Conservation (phyloP, 805 yeast genomes). For the Yueomyces sp. region DNA sequence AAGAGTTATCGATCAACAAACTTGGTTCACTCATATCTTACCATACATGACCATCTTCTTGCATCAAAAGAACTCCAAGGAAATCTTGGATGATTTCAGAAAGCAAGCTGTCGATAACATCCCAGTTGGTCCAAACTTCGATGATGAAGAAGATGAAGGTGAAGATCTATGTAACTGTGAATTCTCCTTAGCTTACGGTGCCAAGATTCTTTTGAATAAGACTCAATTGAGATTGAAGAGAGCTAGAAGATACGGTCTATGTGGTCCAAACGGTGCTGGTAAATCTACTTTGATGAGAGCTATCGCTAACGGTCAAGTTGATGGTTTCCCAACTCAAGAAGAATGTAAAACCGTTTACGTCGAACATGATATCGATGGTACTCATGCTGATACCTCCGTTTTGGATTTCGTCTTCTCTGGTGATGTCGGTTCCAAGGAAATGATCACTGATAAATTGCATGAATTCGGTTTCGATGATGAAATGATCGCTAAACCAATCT, state of each 20-base stretch:
- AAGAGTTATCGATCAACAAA: conserved; percentile 82
- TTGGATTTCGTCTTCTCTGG: conserved; percentile 73
- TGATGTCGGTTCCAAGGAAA: conserved; percentile 65
- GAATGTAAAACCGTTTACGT: conserved; percentile 99
- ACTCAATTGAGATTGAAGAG: conserved; percentile 98
- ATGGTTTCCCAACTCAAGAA: conserved; percentile 99
- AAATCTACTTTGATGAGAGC: conserved; percentile 98
- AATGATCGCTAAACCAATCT: conserved; percentile 88
- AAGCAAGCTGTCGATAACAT: conserved; percentile 95
- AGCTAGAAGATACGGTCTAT: conserved; percentile 97
- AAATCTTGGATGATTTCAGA: conserved; percentile 86
- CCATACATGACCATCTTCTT: conserved; percentile 94
- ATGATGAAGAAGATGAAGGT: conserved; percentile 97
- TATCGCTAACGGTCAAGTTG: conserved; percentile 95
- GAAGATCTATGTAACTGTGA: conserved; percentile 99
- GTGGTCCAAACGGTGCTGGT: conserved; percentile 99
- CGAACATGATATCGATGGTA: conserved; percentile 98
- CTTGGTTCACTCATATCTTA: conserved; percentile 80
- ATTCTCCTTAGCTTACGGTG: conserved; percentile 99
- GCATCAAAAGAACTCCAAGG: conserved; percentile 86
- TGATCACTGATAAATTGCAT: conserved; percentile 56
- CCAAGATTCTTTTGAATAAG: conserved; percentile 98
- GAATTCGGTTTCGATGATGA: conserved; percentile 92
- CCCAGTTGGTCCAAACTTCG: conserved; percentile 90
- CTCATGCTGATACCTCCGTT: conserved; percentile 92